Evolutionary conservation across 192 early-diverging fungal species (phyloP), one percentile per base, ranked within the genome.

Genomic region (Phycomyces blakesleeanus): DNA sequence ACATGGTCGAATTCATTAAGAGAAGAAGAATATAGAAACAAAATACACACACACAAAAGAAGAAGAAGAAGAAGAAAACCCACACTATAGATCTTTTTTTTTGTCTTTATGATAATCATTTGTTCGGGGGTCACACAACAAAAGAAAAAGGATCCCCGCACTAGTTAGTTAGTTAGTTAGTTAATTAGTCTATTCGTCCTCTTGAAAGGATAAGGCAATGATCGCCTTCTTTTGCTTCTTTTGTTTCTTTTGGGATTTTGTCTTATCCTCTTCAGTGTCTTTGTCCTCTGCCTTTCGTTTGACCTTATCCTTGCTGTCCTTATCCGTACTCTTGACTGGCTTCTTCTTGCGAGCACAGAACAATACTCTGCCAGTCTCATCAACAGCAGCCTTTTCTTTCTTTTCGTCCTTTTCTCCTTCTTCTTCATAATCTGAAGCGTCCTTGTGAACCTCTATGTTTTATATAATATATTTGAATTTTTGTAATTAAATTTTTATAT

Each of bases 321-420:
- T 50, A 41, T 51, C 59, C 41, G 59, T 66, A 2, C 20, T 21
- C 25, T 54, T 14, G 20, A 38, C 57, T 34, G 40, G 66, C 10
- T 51, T 59, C 24, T 60, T 71, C 22, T 63, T 71, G 3, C 39
- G 47, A 14, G 41, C 25, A 16, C 70, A 59, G 52, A 72, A 72
- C 38, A 66, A 24, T 14, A 72, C 22, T 22, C 59, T 59, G 2
- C 70, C 70, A 51, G 61, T 66, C n/a, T 60, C 70, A 29, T 72
- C 70, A 5, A 66, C 64, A 7, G 66, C 5, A 8, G 70, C 50
- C 24, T n/a, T 29, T 37, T 51, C 34, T 8, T 61, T 37, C 18
- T 66, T 5, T 38, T n/a, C n/a, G n/a, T n/a, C n/a, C n/a, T n/a
- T n/a, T n/a, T n/a, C n/a, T n/a, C n/a, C 22, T 50, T 51, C 20